Percentiles rank a stretch among this genome's conserved stretches.
phyloP scores from a whole-genome alignment of 1,284 basidiomycete genomes.

The Veloboletus limbatus region DNA sequence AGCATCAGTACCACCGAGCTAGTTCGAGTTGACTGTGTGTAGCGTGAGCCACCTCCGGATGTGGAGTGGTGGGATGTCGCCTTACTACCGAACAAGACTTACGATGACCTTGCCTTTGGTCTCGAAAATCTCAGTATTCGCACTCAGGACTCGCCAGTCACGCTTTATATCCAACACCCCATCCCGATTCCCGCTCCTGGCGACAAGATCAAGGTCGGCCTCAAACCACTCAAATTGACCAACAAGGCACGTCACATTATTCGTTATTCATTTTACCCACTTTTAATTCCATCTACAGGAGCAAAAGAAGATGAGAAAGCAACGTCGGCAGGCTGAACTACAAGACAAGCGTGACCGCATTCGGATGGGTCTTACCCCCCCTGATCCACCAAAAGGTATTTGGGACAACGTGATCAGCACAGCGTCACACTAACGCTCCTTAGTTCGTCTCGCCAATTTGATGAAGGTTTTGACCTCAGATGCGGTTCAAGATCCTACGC shows the following conservation, averaged over 20 bases:
- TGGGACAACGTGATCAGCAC: not conserved
- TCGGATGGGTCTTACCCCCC: constrained; percentile 93
- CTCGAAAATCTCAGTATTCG: constrained; percentile 60
- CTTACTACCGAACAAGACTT: constrained; percentile 76
- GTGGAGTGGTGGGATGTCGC: constrained; percentile 98
- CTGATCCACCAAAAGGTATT: constrained; percentile 90
- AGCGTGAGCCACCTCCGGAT: constrained; percentile 84
- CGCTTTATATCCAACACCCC: constrained; percentile 93
- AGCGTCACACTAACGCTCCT: constrained; percentile 10
- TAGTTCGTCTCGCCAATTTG: constrained; percentile 92
- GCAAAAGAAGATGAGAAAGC: constrained; percentile 94
- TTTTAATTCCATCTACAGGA: constrained; percentile 50
- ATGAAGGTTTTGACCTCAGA: constrained; percentile 98
- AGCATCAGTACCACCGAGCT: constrained; percentile 20
- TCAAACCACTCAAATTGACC: constrained; percentile 88
- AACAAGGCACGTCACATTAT: constrained; percentile 55
- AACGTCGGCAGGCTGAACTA: constrained; percentile 83
- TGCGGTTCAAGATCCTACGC: constrained; percentile 95
- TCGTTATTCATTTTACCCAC: not conserved
- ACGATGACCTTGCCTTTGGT: constrained; percentile 69
- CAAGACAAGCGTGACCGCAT: constrained; percentile 96
- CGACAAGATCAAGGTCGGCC: constrained; percentile 73
- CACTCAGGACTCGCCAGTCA: constrained; percentile 74
- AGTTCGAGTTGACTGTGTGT: constrained; percentile 7
- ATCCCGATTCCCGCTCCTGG: constrained; percentile 92